Conservation (phyloP, 2,329 filamentous ascomycete genomes). For the Aspergillus terreus region DNA sequence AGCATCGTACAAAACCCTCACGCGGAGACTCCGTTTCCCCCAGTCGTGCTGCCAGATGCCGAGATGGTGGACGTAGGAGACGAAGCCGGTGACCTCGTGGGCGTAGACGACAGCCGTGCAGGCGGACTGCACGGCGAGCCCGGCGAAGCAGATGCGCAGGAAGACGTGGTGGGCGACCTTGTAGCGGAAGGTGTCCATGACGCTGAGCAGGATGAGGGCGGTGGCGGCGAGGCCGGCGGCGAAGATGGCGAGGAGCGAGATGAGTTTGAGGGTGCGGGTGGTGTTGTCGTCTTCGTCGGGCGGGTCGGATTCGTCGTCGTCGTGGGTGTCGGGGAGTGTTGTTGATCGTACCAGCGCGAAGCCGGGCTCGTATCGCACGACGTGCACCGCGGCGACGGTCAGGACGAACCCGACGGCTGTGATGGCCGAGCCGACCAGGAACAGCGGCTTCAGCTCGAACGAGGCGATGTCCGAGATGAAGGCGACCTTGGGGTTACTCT, state of each 20-base stretch:
- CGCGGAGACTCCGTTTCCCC: slow-evolving; percentile 11
- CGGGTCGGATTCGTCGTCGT: neutral
- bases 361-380: slow-evolving; percentile 20
- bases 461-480: slow-evolving; percentile 23
- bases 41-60: slow-evolving; percentile 12
- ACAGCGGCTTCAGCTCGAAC: slow-evolving; percentile 20
- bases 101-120: slow-evolving; percentile 20
- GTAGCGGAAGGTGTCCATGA: slow-evolving; percentile 22
- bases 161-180: slow-evolving; percentile 16
- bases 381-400: slow-evolving; percentile 18
- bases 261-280: slow-evolving; percentile 13
- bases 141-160: slow-evolving; percentile 17
- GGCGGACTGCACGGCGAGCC: slow-evolving; percentile 17
- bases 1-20: slow-evolving; percentile 16
- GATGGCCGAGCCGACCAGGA: slow-evolving; percentile 17
- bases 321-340: neutral
- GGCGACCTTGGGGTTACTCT: slow-evolving; percentile 16
- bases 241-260: slow-evolving; percentile 18
- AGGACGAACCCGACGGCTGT: slow-evolving; percentile 18
- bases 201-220: slow-evolving; percentile 15
- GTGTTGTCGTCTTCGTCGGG: slow-evolving; percentile 12
- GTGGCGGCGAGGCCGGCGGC: slow-evolving; percentile 13
- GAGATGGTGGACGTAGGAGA: slow-evolving; percentile 13
- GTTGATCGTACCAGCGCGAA: slow-evolving; percentile 11
- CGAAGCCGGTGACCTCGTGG: slow-evolving; percentile 17